A percentile compares a stretch with the other conserved stretches of the same genome.
phyloP scores from a whole-genome alignment of 2,329 filamentous ascomycete species.

The Acarospora socialis region DNA sequence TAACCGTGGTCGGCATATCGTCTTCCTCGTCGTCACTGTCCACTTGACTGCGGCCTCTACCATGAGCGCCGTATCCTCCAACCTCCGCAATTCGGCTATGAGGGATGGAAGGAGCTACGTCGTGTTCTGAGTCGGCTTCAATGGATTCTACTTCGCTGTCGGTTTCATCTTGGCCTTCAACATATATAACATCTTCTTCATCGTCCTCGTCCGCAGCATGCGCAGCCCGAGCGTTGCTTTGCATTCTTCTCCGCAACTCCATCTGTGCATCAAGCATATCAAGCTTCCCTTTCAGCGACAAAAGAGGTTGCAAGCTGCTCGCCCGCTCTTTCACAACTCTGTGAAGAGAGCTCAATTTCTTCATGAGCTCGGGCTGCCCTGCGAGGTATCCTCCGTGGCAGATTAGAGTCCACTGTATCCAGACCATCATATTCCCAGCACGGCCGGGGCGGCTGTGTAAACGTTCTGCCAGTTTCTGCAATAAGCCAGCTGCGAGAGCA shows the following conservation, averaged over 20 bases:
- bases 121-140: conserved; percentile 29
- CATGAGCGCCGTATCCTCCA: conserved; percentile 18
- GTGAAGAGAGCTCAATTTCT: conserved; percentile 63
- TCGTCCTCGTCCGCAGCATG: conserved; percentile 40
- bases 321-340: conserved; percentile 79
- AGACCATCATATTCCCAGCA: conserved; percentile 79
- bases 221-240: conserved; percentile 33
- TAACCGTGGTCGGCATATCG: conserved; percentile 27
- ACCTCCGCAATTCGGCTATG: conserved; percentile 16
- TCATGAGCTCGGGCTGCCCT: conserved; percentile 68
- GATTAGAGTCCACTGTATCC: conserved; percentile 91
- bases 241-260: conserved; percentile 58
- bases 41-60: conserved; percentile 28
- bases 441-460: conserved; percentile 78
- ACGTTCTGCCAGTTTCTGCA: conserved; percentile 73
- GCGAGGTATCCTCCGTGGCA: conserved; percentile 85
- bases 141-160: conserved; percentile 31
- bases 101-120: conserved; percentile 33
- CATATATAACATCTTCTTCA: conserved; percentile 59
- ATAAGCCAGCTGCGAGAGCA: conserved; percentile 59
- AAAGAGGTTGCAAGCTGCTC: conserved; percentile 63
- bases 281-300: conserved; percentile 85
- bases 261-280: conserved; percentile 90
- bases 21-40: conserved; percentile 42
- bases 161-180: conserved; percentile 57